Evolutionary conservation across 805 yeast species (phyloP).

Genomic region (Millerozyma miso): DNA sequence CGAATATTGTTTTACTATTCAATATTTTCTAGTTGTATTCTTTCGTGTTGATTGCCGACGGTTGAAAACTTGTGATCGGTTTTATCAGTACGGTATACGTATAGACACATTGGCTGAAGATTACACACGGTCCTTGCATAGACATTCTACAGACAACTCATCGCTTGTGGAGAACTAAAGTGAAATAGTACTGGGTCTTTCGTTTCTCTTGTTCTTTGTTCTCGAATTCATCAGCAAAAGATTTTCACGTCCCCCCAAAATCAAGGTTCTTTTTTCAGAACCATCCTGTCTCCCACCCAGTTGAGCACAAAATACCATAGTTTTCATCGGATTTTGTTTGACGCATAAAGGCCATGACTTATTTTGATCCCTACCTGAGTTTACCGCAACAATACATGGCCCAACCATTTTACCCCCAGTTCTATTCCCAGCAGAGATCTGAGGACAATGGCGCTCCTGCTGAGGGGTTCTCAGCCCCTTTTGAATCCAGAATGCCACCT

Average conservation of each 20-base stretch:
- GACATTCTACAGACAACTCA: too few species aligned
- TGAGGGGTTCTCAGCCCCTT: conserved; percentile 8
- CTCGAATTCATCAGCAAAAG: neutral
- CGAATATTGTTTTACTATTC: neutral
- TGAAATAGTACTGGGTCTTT: neutral
- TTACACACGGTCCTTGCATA: too few species aligned
- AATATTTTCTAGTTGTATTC: neutral
- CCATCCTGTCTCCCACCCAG: too few species aligned
- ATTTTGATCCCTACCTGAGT: conserved; percentile 39
- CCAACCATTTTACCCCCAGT: conserved; percentile 34
- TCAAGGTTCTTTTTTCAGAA: too few species aligned
- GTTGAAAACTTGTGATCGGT: neutral
- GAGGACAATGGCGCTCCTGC: conserved; percentile 12
- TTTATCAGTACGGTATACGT: neutral
- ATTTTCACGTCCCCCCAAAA: neutral
- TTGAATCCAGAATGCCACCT: conserved; percentile 13
- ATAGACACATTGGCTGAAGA: neutral
- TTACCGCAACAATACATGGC: conserved; percentile 33
- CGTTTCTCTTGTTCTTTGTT: neutral
- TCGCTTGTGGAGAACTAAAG: neutral
- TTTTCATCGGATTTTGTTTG: neutral
- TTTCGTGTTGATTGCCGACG: neutral
- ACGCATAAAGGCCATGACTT: conserved; percentile 25
- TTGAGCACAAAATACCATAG: neutral
- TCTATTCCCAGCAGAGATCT: conserved; percentile 14